phyloP scores from a whole-genome alignment of 2,329 filamentous ascomycete genomes.

The Phaeosphaeriaceae sp. region DNA sequence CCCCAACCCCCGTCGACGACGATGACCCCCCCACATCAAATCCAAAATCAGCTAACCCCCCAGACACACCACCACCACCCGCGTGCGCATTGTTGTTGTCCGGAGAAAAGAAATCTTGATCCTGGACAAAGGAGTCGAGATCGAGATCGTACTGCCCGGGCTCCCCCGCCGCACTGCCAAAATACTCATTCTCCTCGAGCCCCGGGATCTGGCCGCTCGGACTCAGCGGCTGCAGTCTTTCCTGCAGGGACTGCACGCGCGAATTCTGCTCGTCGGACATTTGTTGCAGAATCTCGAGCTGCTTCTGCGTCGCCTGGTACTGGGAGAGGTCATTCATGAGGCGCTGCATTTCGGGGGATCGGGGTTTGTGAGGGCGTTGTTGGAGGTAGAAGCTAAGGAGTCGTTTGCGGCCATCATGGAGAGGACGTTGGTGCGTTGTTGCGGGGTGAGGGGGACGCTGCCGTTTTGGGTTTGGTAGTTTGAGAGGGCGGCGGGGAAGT shows the following conservation, averaged over 20 bases:
- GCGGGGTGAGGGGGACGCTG: conserved; percentile 53
- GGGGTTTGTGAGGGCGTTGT: conserved; percentile 65
- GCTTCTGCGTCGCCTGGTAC: conserved; percentile 72
- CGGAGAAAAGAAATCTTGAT: conserved; percentile 59
- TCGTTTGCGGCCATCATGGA: conserved; percentile 57
- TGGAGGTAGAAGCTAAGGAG: conserved; percentile 50
- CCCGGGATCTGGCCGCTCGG: conserved; percentile 81
- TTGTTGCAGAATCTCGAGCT: conserved; percentile 79
- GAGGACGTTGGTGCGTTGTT: conserved; percentile 57
- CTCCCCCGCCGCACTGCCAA: conserved; percentile 40
- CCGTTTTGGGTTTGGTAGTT: conserved; percentile 57
- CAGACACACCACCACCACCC: too few relatives aligned
- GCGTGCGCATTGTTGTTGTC: neutral
- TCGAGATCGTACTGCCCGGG: conserved; percentile 55
- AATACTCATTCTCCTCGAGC: conserved; percentile 51
- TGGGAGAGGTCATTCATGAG: conserved; percentile 66
- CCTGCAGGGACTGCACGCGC: conserved; percentile 76
- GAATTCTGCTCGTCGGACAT: conserved; percentile 80
- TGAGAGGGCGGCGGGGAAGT: conserved; percentile 55
- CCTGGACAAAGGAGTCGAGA: conserved; percentile 64
- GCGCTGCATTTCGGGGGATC: conserved; percentile 61
- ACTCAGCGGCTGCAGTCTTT: conserved; percentile 77
- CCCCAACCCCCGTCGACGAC: too few relatives aligned
- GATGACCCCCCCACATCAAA: too few relatives aligned
- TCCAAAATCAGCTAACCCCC: conserved; percentile 34